phyloP scores from a whole-genome alignment of 176 grass and related monocot species.

The Puccinellia tenuiflora region DNA sequence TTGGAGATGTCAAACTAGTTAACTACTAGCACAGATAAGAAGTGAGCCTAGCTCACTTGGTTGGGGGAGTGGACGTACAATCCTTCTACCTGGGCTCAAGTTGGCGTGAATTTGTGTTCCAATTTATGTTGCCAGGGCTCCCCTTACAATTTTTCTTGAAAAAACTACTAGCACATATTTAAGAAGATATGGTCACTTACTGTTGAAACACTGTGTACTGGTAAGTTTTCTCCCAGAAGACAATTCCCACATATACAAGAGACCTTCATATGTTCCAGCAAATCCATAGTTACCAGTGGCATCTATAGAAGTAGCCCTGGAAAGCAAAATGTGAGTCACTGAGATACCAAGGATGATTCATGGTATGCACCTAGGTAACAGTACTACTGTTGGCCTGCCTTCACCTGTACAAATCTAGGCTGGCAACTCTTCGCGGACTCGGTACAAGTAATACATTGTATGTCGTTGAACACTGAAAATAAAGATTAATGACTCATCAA shows the following conservation, averaged over 20 bases:
- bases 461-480: background rate
- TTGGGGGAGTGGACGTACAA: background rate
- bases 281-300: slow-evolving; percentile 53
- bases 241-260: slow-evolving; percentile 73
- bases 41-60: background rate
- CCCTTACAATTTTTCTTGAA: background rate
- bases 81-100: background rate
- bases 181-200: slow-evolving; percentile 45
- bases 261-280: slow-evolving; percentile 69
- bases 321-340: slow-evolving; percentile 17
- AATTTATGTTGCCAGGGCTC: background rate
- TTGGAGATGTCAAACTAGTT: background rate
- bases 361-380: background rate
- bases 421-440: background rate
- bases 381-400: background rate
- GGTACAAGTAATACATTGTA: background rate
- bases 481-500: slow-evolving; percentile 2
- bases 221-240: slow-evolving; percentile 56
- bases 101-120: background rate
- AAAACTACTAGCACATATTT: background rate
- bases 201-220: slow-evolving; percentile 38
- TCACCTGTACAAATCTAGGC: background rate
- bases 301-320: slow-evolving; percentile 68
- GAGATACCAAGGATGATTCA: slow-evolving; percentile 15
- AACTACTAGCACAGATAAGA: background rate